Evolutionary conservation across 2,329 filamentous ascomycete species (phyloP).

Genomic region (Nakataea oryzae): DNA sequence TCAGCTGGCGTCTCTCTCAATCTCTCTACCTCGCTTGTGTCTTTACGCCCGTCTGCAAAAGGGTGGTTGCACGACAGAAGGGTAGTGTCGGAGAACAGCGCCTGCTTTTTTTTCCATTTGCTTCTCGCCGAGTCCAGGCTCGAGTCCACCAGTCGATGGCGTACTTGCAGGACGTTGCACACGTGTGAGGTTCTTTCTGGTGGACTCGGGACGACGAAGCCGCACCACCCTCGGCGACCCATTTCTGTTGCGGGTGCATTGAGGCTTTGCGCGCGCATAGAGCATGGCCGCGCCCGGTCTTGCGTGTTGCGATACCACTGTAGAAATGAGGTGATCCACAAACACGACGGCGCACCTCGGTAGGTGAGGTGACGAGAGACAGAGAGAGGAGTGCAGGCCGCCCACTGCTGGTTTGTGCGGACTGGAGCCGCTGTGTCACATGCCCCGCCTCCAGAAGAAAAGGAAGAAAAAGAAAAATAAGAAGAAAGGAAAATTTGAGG

Average conservation of each 20-base stretch:
- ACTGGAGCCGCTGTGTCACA: not conserved
- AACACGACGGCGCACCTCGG: not conserved
- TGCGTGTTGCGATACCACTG: not conserved
- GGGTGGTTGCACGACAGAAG: not conserved
- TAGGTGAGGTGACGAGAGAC: too few relatives aligned
- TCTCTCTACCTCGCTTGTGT: too few relatives aligned
- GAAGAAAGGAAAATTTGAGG: not conserved
- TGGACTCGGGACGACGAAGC: not conserved
- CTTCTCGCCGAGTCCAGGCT: not conserved
- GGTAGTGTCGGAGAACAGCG: not conserved
- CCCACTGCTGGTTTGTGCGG: not conserved
- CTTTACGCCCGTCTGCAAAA: too few relatives aligned
- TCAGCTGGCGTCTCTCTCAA: too few relatives aligned
- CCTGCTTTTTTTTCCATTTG: not conserved
- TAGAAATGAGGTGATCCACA: not conserved
- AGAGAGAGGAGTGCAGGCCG: not conserved
- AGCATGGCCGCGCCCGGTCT: not conserved
- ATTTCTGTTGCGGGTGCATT: not conserved
- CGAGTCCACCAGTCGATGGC: not conserved
- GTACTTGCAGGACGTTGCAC: not conserved
- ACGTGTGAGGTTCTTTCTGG: not conserved
- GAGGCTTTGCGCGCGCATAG: not conserved
- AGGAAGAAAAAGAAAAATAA: not conserved
- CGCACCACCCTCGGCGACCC: too few relatives aligned
- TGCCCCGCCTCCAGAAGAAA: too few relatives aligned